phyloP scores from a whole-genome alignment of 208 protist species.

The Acanthamoeba royreba region DNA sequence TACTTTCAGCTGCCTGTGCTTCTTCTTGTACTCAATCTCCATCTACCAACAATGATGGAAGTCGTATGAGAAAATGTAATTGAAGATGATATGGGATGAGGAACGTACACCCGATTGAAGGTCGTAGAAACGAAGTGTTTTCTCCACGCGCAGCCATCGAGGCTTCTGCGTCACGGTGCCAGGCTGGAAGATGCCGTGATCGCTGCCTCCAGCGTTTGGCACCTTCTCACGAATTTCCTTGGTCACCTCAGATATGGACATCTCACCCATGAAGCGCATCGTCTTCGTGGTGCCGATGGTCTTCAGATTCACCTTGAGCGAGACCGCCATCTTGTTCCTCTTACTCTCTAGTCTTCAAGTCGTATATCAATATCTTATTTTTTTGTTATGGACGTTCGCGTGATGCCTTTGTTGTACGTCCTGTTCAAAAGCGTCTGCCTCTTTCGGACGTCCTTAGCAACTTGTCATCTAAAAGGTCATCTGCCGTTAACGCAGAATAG shows the following conservation, averaged over 20 bases:
- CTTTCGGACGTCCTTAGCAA: too few relatives aligned
- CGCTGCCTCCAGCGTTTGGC: background rate
- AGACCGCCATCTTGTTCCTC: slow-evolving; percentile 16
- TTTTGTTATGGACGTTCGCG: background rate
- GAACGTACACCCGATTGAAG: slow-evolving; percentile 58
- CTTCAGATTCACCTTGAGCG: slow-evolving; percentile 28
- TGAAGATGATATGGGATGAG: background rate
- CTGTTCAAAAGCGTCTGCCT: too few relatives aligned
- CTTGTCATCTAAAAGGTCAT: too few relatives aligned
- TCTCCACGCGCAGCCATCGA: slow-evolving; percentile 66
- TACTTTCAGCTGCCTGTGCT: slow-evolving; percentile 74
- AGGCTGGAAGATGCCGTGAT: slow-evolving; percentile 49
- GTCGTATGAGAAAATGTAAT: background rate
- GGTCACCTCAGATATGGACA: slow-evolving; percentile 18
- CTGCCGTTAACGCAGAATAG: too few relatives aligned
- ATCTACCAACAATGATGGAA: background rate
- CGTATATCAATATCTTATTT: background rate
- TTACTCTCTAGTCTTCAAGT: background rate
- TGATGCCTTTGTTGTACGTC: background rate
- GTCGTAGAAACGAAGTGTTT: slow-evolving; percentile 78
- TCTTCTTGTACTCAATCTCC: slow-evolving; percentile 74
- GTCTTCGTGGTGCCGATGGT: slow-evolving; percentile 33
- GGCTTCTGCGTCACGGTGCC: slow-evolving; percentile 18
- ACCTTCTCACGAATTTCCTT: slow-evolving; percentile 49
- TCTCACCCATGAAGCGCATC: slow-evolving; percentile 17